phyloP scores from a whole-genome alignment of 2,329 filamentous ascomycete genomes.

The Colletotrichum godetiae region DNA sequence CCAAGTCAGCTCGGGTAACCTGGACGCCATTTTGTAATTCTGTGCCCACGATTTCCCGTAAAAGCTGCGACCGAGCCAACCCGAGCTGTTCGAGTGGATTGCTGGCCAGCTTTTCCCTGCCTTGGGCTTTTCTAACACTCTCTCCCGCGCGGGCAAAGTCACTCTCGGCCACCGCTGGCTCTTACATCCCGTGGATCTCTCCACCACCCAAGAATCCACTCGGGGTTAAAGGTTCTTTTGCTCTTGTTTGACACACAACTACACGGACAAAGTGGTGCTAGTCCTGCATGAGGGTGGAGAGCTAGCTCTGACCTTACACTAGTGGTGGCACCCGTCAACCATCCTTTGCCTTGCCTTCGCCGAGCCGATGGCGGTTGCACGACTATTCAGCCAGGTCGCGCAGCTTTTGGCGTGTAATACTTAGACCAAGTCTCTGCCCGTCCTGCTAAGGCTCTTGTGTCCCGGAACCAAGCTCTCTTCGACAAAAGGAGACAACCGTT shows the following conservation, averaged over 20 bases:
- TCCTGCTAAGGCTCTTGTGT: too few relatives aligned
- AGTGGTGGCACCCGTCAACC: conserved; percentile 13
- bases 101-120: neutral
- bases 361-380: conserved; percentile 24
- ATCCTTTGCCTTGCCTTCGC: conserved; percentile 15
- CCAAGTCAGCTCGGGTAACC: neutral
- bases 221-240: conserved; percentile 16
- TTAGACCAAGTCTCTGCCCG: neutral
- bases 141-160: neutral
- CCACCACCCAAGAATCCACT: conserved; percentile 7
- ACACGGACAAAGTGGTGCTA: conserved; percentile 16
- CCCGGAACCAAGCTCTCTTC: neutral
- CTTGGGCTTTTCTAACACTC: neutral
- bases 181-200: conserved; percentile 10
- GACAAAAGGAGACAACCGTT: neutral
- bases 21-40: conserved; percentile 17
- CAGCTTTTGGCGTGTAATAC: conserved; percentile 1
- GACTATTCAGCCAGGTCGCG: neutral
- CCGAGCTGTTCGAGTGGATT: neutral
- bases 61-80: neutral
- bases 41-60: neutral
- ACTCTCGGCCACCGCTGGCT: conserved; percentile 20
- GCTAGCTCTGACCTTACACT: conserved; percentile 3
- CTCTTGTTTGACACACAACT: neutral
- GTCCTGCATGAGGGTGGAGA: conserved; percentile 3